phyloP scores from a whole-genome alignment of 1,139 yeast genomes.

The Magnusiomyces paraingens region DNA sequence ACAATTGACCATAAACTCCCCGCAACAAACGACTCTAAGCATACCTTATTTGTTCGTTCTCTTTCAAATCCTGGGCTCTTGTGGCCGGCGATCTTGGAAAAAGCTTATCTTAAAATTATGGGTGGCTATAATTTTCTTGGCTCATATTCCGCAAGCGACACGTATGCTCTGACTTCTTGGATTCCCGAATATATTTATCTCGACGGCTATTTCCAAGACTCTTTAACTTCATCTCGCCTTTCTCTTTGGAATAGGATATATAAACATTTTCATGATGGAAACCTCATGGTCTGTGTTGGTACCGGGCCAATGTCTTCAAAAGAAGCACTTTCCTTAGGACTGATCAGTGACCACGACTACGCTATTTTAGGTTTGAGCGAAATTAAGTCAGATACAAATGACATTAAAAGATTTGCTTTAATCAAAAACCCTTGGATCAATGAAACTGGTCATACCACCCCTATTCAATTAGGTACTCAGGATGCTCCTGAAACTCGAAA shows the following conservation, averaged over 20 bases:
- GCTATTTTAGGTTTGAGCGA: conserved; percentile 39
- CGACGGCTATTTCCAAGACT: conserved; percentile 24
- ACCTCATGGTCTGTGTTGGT: conserved; percentile 57
- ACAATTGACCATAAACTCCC: conserved; percentile 45
- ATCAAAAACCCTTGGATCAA: conserved; percentile 54
- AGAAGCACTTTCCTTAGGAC: conserved; percentile 36
- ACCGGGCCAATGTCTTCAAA: conserved; percentile 48
- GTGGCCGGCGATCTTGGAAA: conserved; percentile 75
- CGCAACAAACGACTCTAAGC: conserved; percentile 21
- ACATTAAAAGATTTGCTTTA: conserved; percentile 23
- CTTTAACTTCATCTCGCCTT: conserved; percentile 25
- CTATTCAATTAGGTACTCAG: conserved; percentile 14
- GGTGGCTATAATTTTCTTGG: conserved; percentile 67
- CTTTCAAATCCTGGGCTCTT: conserved; percentile 36
- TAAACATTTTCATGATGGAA: conserved; percentile 32
- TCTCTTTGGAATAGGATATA: conserved; percentile 36
- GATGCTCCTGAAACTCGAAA: conserved; percentile 14
- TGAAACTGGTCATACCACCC: conserved; percentile 15
- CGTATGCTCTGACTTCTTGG: conserved; percentile 63
- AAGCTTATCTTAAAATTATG: conserved; percentile 60
- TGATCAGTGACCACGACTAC: conserved; percentile 67
- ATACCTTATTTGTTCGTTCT: conserved; percentile 37
- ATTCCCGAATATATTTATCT: conserved; percentile 56
- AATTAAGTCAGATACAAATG: conserved; percentile 18
- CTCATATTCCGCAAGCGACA: conserved; percentile 74